These are phyloP conservation scores for Delphinella strobiligena DNA, from an alignment of 2,329 filamentous ascomycete species.

Conservation along the genomic window DNA sequence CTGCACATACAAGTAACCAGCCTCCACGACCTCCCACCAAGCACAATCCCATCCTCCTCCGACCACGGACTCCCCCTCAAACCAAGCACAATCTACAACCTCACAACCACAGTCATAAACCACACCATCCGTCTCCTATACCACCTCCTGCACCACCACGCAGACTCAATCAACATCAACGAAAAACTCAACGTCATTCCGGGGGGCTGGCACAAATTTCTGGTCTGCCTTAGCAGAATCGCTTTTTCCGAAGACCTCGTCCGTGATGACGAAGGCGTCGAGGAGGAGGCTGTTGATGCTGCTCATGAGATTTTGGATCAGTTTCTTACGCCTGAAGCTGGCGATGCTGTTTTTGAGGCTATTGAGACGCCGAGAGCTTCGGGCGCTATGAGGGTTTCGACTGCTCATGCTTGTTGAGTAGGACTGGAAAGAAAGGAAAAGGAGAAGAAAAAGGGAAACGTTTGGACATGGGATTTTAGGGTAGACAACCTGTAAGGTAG, in stretches of 20 bases:
- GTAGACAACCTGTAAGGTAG: too few species aligned
- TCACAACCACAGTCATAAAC: slow-evolving; percentile 43
- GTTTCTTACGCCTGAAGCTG: slow-evolving; percentile 68
- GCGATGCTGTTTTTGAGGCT: slow-evolving; percentile 44
- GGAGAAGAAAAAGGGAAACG: too few species aligned
- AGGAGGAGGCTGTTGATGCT: slow-evolving; percentile 64
- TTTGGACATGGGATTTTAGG: too few species aligned
- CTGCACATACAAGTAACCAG: slow-evolving; percentile 60
- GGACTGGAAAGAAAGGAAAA: too few species aligned
- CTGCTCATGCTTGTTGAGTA: too few species aligned
- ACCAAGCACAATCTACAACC: slow-evolving; percentile 22
- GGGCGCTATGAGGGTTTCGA: not conserved
- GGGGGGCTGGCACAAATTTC: slow-evolving; percentile 69
- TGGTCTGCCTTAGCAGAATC: slow-evolving; percentile 69
- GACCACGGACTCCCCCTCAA: not conserved
- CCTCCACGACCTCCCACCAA: slow-evolving; percentile 37
- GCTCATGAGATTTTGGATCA: slow-evolving; percentile 74
- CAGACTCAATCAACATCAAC: slow-evolving; percentile 51
- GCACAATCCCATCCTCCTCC: too few species aligned
- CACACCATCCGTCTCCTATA: slow-evolving; percentile 49
- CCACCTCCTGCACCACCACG: slow-evolving; percentile 41
- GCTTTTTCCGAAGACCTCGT: slow-evolving; percentile 73
- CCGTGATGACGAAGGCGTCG: slow-evolving; percentile 62
- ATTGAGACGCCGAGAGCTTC: slow-evolving; percentile 26
- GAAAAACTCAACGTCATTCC: slow-evolving; percentile 57